Evolutionary conservation across 75 land plant genomes (phyloP), one percentile per base, ranked within the genome.

Genomic region (Larix kaempferi): DNA sequence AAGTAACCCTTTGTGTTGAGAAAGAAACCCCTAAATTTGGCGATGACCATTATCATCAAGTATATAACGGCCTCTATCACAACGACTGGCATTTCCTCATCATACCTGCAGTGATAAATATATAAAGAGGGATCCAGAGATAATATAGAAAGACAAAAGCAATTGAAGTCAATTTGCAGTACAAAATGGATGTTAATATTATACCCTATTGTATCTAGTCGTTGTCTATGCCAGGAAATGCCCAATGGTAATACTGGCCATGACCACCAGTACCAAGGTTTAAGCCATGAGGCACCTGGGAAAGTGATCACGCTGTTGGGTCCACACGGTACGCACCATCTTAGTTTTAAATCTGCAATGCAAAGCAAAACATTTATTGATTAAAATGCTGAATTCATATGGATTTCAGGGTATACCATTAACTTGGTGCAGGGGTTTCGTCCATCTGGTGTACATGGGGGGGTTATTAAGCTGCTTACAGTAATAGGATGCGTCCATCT

Each of bases 241-340:
- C 87, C 87, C 29, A 85, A 57, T 26, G 87, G 87, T 39, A 85
- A 63, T 35, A 84, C 73, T 5, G 87, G 87, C 85, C 85, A 85
- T 19, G 87, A 82, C 87, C 87, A 85, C 87, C 87, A 85, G 56
- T 85, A 85, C 87, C 87, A 85, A 59, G 87, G 87, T 78, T 85
- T 85, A 25, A 85, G 61, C 78, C 74, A 76, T 12, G 87, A 73
- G 6, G 85, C 80, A 35, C 87, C 80, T 17, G 87, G 87, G 62
- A 79, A 85, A 26, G 87, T 85, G 57, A 85, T 76, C 39, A 85
- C 81, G 29, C 87, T 85, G 72, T 85, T 85, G 19, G 85, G 87
- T 6, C 87, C 87, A 58, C 87, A 85, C 12, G 87, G 87, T 39
- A 85, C 78, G 22, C 69, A 52, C 87, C 87, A 85, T 82, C 74